Percentiles rank a stretch among this genome's conserved stretches.
Evolutionary conservation across 176 grass and related monocot species (phyloP).

Genomic region (Avena sativa): DNA sequence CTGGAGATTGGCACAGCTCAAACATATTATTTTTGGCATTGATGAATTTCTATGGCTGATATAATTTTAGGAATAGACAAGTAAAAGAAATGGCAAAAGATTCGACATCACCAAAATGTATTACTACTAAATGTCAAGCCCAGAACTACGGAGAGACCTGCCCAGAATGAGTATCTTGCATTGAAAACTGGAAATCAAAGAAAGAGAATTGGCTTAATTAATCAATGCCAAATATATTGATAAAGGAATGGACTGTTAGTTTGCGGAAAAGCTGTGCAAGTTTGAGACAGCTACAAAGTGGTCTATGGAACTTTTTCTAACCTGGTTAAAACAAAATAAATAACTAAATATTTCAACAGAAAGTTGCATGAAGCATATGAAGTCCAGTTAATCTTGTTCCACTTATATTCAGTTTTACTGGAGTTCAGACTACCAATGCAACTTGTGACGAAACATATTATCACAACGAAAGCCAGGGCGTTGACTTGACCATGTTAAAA

Average conservation of each 20-base stretch:
- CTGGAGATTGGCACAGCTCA: not conserved
- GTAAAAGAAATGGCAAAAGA: not conserved
- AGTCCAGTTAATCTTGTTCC: too few relatives aligned
- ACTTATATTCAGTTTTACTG: too few relatives aligned
- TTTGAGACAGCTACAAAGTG: not conserved
- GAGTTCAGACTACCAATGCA: not conserved
- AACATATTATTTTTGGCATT: slow-evolving; percentile 7
- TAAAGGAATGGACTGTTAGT: too few relatives aligned
- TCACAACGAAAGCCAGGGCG: too few relatives aligned
- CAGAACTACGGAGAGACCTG: not conserved
- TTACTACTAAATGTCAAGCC: not conserved
- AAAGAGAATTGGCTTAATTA: not conserved
- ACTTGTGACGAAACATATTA: not conserved
- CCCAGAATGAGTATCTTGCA: not conserved
- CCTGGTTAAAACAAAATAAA: not conserved
- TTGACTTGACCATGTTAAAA: too few relatives aligned
- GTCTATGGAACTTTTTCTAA: not conserved
- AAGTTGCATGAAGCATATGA: not conserved
- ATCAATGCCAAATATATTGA: not conserved
- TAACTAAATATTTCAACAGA: not conserved
- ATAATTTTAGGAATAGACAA: not conserved
- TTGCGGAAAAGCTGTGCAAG: too few relatives aligned
- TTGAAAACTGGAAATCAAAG: not conserved
- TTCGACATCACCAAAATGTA: not conserved
- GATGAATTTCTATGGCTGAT: not conserved